These are phyloP conservation scores for Suillus luteus DNA, from an alignment of 768 basidiomycete species.

Conservation along the genomic window DNA sequence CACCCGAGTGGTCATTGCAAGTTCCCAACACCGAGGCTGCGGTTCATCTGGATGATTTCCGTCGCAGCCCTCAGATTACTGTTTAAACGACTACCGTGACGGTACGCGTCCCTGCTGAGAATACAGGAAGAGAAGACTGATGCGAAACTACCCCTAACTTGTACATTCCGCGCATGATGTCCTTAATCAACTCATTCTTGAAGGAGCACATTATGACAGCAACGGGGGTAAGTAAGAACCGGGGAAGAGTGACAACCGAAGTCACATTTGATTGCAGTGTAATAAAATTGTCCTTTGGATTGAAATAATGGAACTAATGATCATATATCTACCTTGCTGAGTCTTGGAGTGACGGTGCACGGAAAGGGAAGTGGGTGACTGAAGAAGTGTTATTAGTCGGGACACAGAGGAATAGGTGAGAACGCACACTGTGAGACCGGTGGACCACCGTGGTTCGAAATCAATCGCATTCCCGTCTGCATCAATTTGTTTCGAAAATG, in stretches of 20 bases:
- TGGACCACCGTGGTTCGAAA: constrained; percentile 21
- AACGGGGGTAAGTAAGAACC: not conserved
- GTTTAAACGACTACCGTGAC: too few species aligned
- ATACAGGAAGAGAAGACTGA: too few species aligned
- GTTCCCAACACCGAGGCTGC: too few species aligned
- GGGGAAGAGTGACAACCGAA: not conserved
- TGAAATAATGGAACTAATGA: not conserved
- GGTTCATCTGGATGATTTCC: too few species aligned
- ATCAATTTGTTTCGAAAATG: constrained; percentile 27
- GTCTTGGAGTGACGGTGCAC: constrained; percentile 17
- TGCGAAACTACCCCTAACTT: too few species aligned
- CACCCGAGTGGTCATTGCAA: too few species aligned
- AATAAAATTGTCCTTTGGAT: not conserved
- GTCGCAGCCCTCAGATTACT: too few species aligned
- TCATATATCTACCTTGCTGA: constrained; percentile 2
- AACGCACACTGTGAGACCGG: constrained; percentile 20
- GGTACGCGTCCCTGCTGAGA: too few species aligned
- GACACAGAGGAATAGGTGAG: too few species aligned
- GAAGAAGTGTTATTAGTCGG: constrained; percentile 1
- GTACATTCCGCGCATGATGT: too few species aligned
- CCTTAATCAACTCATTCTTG: not conserved
- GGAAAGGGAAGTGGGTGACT: constrained; percentile 24
- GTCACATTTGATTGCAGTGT: not conserved
- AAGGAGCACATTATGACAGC: not conserved
- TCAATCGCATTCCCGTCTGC: constrained; percentile 25